Evolutionary conservation across 257 asterid species (phyloP).

Genomic region (Lavandula angustifolia): DNA sequence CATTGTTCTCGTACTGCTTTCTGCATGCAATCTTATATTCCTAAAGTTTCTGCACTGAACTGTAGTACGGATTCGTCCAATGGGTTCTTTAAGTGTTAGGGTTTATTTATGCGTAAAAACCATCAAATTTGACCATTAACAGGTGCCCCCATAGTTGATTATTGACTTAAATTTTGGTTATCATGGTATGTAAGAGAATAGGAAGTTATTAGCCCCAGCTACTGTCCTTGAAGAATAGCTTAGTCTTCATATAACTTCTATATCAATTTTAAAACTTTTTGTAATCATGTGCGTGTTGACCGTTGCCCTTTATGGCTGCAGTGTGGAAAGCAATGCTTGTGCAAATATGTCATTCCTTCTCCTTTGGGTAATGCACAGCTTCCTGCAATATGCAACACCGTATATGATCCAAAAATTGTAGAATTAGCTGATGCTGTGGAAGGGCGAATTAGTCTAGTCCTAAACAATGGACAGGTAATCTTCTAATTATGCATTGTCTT

Average conservation of each 20-base stretch:
- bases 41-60: too few species aligned
- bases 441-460: slow-evolving; percentile 65
- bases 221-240: slow-evolving; percentile 4
- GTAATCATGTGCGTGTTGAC: slow-evolving; percentile 28
- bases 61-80: too few species aligned
- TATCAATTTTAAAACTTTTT: slow-evolving; percentile 11
- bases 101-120: too few species aligned
- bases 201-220: background rate
- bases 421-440: slow-evolving; percentile 86
- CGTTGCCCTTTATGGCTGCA: slow-evolving; percentile 41
- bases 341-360: slow-evolving; percentile 71
- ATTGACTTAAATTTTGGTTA: slow-evolving; percentile 1
- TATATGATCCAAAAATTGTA: slow-evolving; percentile 52
- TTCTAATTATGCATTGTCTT: slow-evolving; percentile 11
- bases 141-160: background rate
- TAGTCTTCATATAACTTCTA: background rate
- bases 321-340: slow-evolving; percentile 88
- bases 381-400: slow-evolving; percentile 36
- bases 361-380: slow-evolving; percentile 41
- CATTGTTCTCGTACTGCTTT: background rate
- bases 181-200: background rate
- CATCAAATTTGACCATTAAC: too few species aligned
- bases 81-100: too few species aligned
- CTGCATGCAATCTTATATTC: background rate
- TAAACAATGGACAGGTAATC: slow-evolving; percentile 73